phyloP scores from a whole-genome alignment of 306 rosid genomes.

The Begonia loranthoides region DNA sequence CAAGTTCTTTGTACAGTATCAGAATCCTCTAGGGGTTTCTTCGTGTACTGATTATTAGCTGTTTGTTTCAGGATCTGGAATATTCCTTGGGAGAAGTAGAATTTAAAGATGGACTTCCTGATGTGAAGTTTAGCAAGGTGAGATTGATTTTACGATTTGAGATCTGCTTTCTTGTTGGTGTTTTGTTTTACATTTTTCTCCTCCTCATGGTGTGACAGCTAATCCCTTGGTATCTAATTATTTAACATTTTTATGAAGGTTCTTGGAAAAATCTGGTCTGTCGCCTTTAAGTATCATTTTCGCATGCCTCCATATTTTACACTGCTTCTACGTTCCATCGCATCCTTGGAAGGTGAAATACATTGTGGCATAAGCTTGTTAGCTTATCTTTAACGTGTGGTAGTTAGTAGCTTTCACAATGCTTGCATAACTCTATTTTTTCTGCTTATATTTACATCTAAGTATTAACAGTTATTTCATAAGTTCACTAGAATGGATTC shows the following conservation, averaged over 20 bases:
- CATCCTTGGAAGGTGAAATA: conserved; percentile 79
- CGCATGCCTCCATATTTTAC: conserved; percentile 97
- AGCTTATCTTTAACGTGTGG: no score
- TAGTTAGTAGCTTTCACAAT: no score
- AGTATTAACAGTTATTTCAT: no score
- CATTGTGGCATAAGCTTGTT: neutral
- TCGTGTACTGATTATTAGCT: no score
- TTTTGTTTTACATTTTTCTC: neutral
- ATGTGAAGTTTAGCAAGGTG: conserved; percentile 93
- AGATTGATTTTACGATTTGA: conserved; percentile 15
- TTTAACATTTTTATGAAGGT: conserved; percentile 40
- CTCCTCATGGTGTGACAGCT: neutral
- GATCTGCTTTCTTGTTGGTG: neutral
- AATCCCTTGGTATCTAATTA: neutral
- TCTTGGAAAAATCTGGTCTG: conserved; percentile 80
- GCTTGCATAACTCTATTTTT: no score
- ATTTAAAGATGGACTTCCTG: conserved; percentile 79
- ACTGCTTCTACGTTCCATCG: conserved; percentile 76
- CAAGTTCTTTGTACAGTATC: no score
- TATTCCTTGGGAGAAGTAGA: conserved; percentile 81
- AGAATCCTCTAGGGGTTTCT: no score
- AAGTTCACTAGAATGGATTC: no score
- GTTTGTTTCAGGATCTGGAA: conserved; percentile 70
- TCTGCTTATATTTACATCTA: no score
- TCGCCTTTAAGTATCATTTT: conserved; percentile 79